Conservation (phyloP, 768 basidiomycete genomes). For the Leccinellum luteum region DNA sequence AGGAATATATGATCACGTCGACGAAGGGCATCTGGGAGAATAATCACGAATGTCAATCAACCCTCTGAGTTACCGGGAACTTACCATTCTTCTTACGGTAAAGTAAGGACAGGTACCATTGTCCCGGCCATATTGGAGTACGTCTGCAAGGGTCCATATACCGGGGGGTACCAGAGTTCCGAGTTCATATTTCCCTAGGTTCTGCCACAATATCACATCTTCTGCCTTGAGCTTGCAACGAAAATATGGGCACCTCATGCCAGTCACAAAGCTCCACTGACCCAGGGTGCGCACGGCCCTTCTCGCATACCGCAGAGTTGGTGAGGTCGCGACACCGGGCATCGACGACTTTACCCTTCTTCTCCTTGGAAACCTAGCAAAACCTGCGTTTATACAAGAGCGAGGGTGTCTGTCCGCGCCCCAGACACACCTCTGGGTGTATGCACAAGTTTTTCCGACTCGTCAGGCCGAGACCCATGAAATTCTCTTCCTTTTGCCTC, state of each 20-base stretch:
- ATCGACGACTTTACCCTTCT: constrained; percentile 97
- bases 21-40: constrained; percentile 87
- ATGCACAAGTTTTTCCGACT: constrained; percentile 96
- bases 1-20: constrained; percentile 97
- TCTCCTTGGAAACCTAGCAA: constrained; percentile 87
- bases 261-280: constrained; percentile 90
- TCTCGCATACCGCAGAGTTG: constrained; percentile 77
- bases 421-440: constrained; percentile 76
- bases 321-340: constrained; percentile 96
- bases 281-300: constrained; percentile 81
- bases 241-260: constrained; percentile 75
- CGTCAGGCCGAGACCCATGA: constrained; percentile 88
- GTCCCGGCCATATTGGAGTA: constrained; percentile 84
- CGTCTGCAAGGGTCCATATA: constrained; percentile 92
- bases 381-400: background rate
- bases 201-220: constrained; percentile 44
- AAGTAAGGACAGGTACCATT: constrained; percentile 93
- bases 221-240: background rate
- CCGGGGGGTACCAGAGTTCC: constrained; percentile 82
- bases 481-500: constrained; percentile 73
- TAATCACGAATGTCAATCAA: background rate
- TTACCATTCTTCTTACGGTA: constrained; percentile 91
- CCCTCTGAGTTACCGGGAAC: constrained; percentile 14
- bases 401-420: background rate
- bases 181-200: constrained; percentile 75